Conservation (phyloP, 192 early-diverging fungal species). For the Funneliformis mosseae region DNA sequence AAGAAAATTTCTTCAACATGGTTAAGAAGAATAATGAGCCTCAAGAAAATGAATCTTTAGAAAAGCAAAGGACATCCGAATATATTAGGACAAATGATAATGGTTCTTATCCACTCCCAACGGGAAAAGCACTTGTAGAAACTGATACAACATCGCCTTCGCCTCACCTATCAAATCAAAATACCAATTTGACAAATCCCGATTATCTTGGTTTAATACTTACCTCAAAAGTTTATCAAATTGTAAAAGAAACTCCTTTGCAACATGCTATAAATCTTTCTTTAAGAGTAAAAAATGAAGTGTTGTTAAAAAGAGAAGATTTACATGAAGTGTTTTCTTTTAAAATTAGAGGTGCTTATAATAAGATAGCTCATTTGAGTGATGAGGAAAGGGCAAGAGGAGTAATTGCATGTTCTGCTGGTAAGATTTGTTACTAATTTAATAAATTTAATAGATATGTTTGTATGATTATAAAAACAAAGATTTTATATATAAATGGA, state of each 20-base stretch:
- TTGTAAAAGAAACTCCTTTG: conserved; percentile 90
- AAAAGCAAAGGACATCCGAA: too few relatives aligned
- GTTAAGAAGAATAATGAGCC: background rate
- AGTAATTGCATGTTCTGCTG: conserved; percentile 96
- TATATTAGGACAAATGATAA: background rate
- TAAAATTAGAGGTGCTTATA: conserved; percentile 98
- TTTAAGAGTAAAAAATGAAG: conserved; percentile 61
- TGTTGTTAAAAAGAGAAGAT: conserved; percentile 95
- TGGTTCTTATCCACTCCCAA: conserved; percentile 12
- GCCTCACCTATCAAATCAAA: conserved; percentile 17
- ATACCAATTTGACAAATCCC: conserved; percentile 39
- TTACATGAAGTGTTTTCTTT: conserved; percentile 97
- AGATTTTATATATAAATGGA: too few relatives aligned
- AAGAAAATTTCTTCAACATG: background rate
- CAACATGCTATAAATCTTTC: conserved; percentile 83
- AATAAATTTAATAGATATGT: too few relatives aligned
- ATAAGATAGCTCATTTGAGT: conserved; percentile 83
- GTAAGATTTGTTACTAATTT: conserved; percentile 32
- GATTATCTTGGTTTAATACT: conserved; percentile 96
- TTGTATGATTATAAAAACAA: too few relatives aligned
- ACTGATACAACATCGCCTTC: conserved; percentile 20
- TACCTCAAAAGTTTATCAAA: conserved; percentile 93
- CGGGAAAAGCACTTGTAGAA: conserved; percentile 33
- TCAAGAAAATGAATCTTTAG: background rate
- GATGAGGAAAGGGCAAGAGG: conserved; percentile 78